Conservation (phyloP, 2,329 filamentous ascomycete species). For the Trichoderma sp. region DNA sequence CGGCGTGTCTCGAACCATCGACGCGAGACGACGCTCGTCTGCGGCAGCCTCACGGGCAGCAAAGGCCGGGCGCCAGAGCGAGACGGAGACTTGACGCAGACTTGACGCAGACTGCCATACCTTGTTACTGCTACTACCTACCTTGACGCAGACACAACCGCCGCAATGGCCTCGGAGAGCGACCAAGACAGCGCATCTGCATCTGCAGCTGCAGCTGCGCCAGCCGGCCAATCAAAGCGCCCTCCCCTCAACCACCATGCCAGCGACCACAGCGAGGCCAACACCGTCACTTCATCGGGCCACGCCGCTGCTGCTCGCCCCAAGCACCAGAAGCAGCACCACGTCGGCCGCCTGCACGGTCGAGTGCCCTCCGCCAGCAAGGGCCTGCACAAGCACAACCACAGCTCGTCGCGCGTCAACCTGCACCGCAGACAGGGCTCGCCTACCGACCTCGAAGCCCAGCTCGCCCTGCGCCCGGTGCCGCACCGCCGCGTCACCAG, state of each 20-base stretch:
- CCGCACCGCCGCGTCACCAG: conserved; percentile 54
- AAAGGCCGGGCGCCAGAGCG: not conserved
- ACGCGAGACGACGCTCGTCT: conserved; percentile 8
- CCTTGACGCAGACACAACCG: conserved; percentile 12
- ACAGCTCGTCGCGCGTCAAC: conserved; percentile 41
- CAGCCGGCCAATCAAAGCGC: conserved; percentile 59
- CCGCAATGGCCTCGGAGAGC: conserved; percentile 49
- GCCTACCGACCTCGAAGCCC: conserved; percentile 37
- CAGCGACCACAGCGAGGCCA: conserved; percentile 38
- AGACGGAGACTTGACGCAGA: too few species aligned
- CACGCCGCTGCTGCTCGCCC: conserved; percentile 32
- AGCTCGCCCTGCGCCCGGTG: conserved; percentile 37
- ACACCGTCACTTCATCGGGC: conserved; percentile 33
- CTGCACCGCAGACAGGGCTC: conserved; percentile 50
- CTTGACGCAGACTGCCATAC: too few species aligned
- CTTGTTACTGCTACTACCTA: not conserved
- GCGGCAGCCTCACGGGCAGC: conserved; percentile 7
- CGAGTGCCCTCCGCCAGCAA: conserved; percentile 59
- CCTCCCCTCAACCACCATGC: conserved; percentile 45
- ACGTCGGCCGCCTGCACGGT: conserved; percentile 52
- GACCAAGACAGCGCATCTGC: conserved; percentile 51
- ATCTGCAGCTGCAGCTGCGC: conserved; percentile 27
- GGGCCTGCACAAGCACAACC: conserved; percentile 49
- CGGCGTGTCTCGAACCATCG: conserved; percentile 15
- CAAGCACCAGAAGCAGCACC: conserved; percentile 40